A percentile compares a stretch with the other conserved stretches of the same genome.
Conservation (phyloP, 2,329 filamentous ascomycete species). For the Torrubiellomyces zombiae region DNA sequence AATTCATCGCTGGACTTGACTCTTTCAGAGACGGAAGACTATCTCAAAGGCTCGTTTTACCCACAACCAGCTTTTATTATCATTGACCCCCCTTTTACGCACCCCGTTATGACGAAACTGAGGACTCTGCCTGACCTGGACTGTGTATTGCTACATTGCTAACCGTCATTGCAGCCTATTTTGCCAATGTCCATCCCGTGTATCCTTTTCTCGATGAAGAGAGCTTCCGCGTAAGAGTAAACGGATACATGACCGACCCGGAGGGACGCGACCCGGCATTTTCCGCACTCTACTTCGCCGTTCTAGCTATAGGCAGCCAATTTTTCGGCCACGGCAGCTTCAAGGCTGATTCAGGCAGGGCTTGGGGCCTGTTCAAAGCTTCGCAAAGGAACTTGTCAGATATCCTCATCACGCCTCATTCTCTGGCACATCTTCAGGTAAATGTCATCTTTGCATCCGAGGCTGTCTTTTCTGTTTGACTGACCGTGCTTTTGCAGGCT, state of each 20-base stretch:
- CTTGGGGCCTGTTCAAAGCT: slow-evolving; percentile 8
- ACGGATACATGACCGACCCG: too few species aligned
- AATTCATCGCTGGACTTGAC: too few species aligned
- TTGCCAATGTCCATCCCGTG: slow-evolving; percentile 17
- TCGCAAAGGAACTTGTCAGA: slow-evolving; percentile 7
- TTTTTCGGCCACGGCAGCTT: slow-evolving; percentile 11
- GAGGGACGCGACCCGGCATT: slow-evolving; percentile 11
- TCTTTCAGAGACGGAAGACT: too few species aligned
- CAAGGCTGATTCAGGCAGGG: slow-evolving; percentile 5
- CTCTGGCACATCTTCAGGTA: slow-evolving; percentile 2
- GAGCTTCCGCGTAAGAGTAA: too few species aligned
- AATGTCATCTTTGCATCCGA: not conserved
- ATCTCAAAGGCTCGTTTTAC: too few species aligned
- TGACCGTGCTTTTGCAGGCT: too few species aligned
- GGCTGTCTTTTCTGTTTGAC: too few species aligned
- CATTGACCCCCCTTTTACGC: too few species aligned
- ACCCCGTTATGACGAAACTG: too few species aligned
- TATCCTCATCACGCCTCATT: slow-evolving; percentile 3
- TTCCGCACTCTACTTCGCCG: slow-evolving; percentile 16
- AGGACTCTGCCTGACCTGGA: too few species aligned
- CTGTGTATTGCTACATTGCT: too few species aligned
- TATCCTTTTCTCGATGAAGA: slow-evolving; percentile 20
- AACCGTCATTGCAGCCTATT: slow-evolving; percentile 21
- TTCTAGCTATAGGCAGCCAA: slow-evolving; percentile 17
- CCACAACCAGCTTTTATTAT: too few species aligned